A percentile compares a stretch with the other conserved stretches of the same genome.
Evolutionary conservation across 108 stramenopile genomes (phyloP).

Genomic region (Schizochytrium sp.): DNA sequence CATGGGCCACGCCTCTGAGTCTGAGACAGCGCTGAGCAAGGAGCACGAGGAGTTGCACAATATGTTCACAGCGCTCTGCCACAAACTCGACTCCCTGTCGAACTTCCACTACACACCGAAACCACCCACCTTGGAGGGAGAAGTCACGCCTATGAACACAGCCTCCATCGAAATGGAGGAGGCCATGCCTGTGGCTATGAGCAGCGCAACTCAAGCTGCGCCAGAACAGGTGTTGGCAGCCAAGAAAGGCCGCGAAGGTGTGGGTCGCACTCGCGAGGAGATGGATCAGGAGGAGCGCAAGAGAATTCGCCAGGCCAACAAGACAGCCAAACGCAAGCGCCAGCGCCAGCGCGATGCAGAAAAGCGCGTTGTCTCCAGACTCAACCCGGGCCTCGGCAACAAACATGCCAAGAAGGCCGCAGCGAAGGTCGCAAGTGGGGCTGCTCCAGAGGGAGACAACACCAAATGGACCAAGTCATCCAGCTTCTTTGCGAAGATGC

Average conservation of each 20-base stretch:
- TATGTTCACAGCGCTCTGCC: constrained; percentile 86
- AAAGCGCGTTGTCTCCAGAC: constrained; percentile 86
- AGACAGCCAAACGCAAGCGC: constrained; percentile 88
- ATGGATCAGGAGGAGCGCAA: constrained; percentile 90
- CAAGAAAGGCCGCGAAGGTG: constrained; percentile 87
- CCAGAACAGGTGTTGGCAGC: constrained; percentile 92
- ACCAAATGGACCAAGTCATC: constrained; percentile 55
- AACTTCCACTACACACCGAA: constrained; percentile 98
- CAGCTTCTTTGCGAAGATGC: constrained; percentile 45
- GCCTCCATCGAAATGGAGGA: constrained; percentile 98
- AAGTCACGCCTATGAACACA: constrained; percentile 79
- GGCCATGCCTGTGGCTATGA: constrained; percentile 86
- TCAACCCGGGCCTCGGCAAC: constrained; percentile 90
- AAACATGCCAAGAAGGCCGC: constrained; percentile 84
- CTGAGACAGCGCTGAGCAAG: constrained; percentile 82
- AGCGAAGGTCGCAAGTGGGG: neutral
- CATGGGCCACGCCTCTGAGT: constrained; percentile 84
- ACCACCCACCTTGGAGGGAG: constrained; percentile 89
- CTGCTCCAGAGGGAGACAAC: neutral
- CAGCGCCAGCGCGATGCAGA: constrained; percentile 87
- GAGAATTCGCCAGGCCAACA: constrained; percentile 86
- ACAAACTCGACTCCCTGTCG: constrained; percentile 93
- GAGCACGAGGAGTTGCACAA: constrained; percentile 88
- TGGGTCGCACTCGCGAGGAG: constrained; percentile 87
- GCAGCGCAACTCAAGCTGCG: neutral